These are phyloP conservation scores for Kondoa malvinella DNA, from an alignment of 768 basidiomycete species.

Conservation along the genomic window DNA sequence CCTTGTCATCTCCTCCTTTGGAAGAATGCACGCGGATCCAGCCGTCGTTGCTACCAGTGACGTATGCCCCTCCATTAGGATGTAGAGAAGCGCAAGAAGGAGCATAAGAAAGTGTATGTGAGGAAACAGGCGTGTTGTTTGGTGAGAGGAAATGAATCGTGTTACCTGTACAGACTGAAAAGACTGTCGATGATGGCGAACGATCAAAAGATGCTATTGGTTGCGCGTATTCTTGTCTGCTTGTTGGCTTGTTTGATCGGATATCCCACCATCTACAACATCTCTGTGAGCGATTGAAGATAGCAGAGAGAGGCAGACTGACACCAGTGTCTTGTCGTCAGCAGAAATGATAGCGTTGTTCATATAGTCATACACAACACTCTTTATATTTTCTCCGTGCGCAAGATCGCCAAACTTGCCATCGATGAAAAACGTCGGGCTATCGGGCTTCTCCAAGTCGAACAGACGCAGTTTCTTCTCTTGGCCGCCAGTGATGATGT, in stretches of 20 bases:
- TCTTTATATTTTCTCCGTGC: slow-evolving; percentile 79
- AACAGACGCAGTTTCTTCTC: slow-evolving; percentile 96
- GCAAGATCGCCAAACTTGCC: slow-evolving; percentile 43
- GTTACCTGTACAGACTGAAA: slow-evolving; percentile 74
- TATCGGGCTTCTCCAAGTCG: slow-evolving; percentile 49
- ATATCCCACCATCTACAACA: slow-evolving; percentile 83
- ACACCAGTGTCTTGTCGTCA: slow-evolving; percentile 73
- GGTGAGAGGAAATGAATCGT: slow-evolving; percentile 73
- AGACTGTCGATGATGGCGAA: slow-evolving; percentile 37
- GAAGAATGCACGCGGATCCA: slow-evolving; percentile 92
- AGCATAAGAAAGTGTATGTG: slow-evolving; percentile 59
- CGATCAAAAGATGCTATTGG: slow-evolving; percentile 90
- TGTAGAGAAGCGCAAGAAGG: slow-evolving; percentile 92
- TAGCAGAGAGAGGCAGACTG: not conserved
- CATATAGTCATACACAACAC: slow-evolving; percentile 71
- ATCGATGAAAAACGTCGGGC: not conserved
- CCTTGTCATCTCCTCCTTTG: slow-evolving; percentile 60
- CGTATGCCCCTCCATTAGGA: slow-evolving; percentile 74
- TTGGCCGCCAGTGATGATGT: slow-evolving; percentile 77
- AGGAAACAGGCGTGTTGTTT: slow-evolving; percentile 43
- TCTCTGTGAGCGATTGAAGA: not conserved
- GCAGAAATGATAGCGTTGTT: slow-evolving; percentile 58
- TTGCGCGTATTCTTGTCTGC: slow-evolving; percentile 43
- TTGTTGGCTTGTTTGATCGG: slow-evolving; percentile 49
- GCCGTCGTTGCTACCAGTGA: slow-evolving; percentile 82